Conservation (phyloP, 345 rosid genomes). For the Leavenworthia alabamica region DNA sequence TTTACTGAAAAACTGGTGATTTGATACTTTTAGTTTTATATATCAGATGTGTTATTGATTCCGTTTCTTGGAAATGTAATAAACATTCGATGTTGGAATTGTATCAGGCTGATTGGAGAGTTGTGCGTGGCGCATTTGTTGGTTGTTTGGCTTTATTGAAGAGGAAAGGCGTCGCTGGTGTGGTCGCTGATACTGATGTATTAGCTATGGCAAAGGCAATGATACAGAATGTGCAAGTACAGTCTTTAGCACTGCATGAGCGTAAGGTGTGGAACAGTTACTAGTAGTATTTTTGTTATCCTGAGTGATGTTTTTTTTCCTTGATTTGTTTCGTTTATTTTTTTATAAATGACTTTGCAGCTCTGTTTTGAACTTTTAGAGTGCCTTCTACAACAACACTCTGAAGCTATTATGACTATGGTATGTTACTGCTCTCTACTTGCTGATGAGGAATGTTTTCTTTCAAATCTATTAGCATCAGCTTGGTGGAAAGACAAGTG, state of each 20-base stretch:
- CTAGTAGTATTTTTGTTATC: conserved; percentile 1
- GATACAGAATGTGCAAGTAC: conserved; percentile 56
- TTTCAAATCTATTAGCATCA: neutral
- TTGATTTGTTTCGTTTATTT: neutral
- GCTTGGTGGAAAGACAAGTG: neutral
- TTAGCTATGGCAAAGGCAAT: conserved; percentile 52
- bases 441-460: neutral
- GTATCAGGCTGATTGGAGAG: conserved; percentile 92
- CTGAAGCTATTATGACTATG: conserved; percentile 45
- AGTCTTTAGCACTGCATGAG: conserved; percentile 64
- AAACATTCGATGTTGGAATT: conserved; percentile 8
- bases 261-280: conserved; percentile 48
- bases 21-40: neutral
- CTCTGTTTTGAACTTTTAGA: conserved; percentile 82
- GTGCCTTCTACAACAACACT: conserved; percentile 55
- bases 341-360: conserved; percentile 39
- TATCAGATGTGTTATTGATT: neutral
- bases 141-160: conserved; percentile 80
- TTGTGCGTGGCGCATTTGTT: conserved; percentile 75
- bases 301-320: conserved; percentile 6
- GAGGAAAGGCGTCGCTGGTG: conserved; percentile 48
- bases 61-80: neutral
- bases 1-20: conserved; percentile 73
- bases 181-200: conserved; percentile 48
- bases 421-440: conserved; percentile 34